phyloP scores from a whole-genome alignment of 345 rosid genomes.

The Cardiospermum halicacabum region DNA sequence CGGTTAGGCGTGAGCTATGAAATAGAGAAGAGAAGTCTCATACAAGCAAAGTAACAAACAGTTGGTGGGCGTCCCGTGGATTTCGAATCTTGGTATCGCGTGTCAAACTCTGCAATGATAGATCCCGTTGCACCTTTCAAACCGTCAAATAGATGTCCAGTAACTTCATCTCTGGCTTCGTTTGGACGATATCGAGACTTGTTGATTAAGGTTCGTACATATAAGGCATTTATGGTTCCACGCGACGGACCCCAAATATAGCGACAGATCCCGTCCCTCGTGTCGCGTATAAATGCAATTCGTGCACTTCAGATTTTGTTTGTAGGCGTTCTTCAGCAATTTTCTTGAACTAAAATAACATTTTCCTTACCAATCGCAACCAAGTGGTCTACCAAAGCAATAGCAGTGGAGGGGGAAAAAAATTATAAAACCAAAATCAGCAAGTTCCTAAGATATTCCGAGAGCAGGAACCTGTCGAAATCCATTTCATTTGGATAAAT shows the following conservation, averaged over 20 bases:
- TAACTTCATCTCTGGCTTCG: not conserved
- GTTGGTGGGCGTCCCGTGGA: conserved; percentile 13
- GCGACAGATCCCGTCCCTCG: not conserved
- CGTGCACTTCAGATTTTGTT: no score
- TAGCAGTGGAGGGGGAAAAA: no score
- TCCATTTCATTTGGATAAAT: no score
- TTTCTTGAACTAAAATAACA: no score
- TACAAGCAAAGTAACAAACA: conserved; percentile 30
- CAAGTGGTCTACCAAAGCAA: no score
- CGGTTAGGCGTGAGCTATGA: not conserved
- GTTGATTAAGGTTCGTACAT: not conserved
- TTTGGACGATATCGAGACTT: not conserved
- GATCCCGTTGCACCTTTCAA: not conserved
- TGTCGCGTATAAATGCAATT: no score
- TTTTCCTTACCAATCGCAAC: no score
- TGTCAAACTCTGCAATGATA: not conserved
- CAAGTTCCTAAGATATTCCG: no score
- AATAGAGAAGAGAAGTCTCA: conserved; percentile 2
- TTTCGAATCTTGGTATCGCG: not conserved
- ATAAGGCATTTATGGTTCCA: not conserved
- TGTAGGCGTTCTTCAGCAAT: no score
- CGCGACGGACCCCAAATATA: not conserved
- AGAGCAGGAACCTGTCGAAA: no score
- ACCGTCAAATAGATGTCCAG: not conserved
- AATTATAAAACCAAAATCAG: no score